Evolutionary conservation across 306 rosid species (phyloP), one percentile per base, ranked within the genome.

Genomic region (Inga leiocalycina): DNA sequence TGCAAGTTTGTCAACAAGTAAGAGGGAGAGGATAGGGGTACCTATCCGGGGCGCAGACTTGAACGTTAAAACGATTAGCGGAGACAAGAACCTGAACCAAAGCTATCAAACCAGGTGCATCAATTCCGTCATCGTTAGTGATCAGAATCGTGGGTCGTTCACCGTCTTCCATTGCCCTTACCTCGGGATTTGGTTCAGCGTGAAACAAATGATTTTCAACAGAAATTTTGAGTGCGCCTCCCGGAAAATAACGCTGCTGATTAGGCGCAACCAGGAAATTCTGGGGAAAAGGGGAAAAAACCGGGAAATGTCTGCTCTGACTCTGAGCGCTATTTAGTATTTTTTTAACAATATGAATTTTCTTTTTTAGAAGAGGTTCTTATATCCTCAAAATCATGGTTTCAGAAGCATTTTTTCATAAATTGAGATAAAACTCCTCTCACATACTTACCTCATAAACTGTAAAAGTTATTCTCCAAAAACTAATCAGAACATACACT

Each of bases 81-180:
- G 86, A 80, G 77, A 91, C 97, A 64, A 94, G 93, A n/a, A 83
- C 91, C 3, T 81, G 86, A 79, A 96, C 99, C 85, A 96, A 74
- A 66, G 98, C 88, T 81, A 88, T 90, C 15, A 96, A 89, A 10
- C 99, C 99, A 14, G 98, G 92, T 9, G 95, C 99, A 20, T 96
- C 93, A 78, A 96, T 94, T 27, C 99, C 99, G 43, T 96, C 99
- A 87, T 96, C 99, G 90, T 96, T 96, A 22, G 99, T 96, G 12
- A 96, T 77, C 89, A 96, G 76, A 79, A 96, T 85, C 79, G 97
- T 89, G 2, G 92, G 86, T 32, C 43, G 68, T 51, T 84, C 24
- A 19, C 75, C 54, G 45, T 57, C 84, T 73, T 87, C 93, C 97
- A 94, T 93, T 9, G 24, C 57, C 45, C 56, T 22, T 70, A 4